Percentiles rank a stretch among this genome's conserved stretches.
Evolutionary conservation across 768 basidiomycete genomes (phyloP).

Genomic region (Mycena venus): DNA sequence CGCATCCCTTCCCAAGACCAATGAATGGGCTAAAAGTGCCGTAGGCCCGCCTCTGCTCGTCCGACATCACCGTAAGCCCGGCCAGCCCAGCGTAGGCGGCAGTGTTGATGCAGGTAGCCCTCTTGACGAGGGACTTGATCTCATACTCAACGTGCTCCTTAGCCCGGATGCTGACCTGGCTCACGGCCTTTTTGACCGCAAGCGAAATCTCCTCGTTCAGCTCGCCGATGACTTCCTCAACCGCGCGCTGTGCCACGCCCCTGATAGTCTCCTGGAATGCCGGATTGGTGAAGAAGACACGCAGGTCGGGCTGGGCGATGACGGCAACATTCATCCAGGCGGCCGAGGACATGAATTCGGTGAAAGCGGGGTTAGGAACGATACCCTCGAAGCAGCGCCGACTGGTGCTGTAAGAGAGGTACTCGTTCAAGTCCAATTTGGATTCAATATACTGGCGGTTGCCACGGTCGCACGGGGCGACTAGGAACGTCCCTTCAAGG

Average conservation of each 20-base stretch:
- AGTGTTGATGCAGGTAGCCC: not conserved
- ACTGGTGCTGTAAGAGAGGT: not conserved
- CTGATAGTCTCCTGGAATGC: not conserved
- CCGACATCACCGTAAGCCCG: not conserved
- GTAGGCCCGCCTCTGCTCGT: not conserved
- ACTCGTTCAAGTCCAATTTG: not conserved
- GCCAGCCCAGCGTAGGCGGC: not conserved
- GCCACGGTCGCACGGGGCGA: not conserved
- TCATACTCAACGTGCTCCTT: not conserved
- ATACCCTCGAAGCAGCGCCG: not conserved
- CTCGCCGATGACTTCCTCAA: not conserved
- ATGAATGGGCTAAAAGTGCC: not conserved
- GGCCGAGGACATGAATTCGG: not conserved
- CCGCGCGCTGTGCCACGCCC: not conserved
- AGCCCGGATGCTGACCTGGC: not conserved
- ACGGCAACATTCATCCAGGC: not conserved
- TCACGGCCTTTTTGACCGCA: not conserved
- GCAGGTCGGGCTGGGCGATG: not conserved
- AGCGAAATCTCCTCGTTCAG: not conserved
- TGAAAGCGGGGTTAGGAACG: not conserved
- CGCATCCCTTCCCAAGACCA: too few relatives aligned
- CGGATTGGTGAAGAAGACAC: not conserved
- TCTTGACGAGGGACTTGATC: not conserved
- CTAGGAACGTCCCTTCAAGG: not conserved
- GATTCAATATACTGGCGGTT: not conserved